phyloP scores from a whole-genome alignment of 106 monocot genomes.

The Amphibolis antarctica region DNA sequence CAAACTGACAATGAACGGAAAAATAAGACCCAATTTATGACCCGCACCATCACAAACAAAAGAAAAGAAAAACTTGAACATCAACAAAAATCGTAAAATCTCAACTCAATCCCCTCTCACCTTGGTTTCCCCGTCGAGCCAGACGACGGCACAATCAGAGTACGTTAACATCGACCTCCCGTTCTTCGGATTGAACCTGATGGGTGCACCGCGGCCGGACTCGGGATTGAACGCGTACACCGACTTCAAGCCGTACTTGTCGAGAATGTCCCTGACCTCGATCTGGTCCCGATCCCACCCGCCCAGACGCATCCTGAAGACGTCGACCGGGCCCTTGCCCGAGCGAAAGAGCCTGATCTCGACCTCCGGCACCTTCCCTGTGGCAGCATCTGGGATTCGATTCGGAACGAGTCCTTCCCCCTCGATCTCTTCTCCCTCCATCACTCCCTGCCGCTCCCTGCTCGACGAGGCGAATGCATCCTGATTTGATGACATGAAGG shows the following conservation, averaged over 20 bases:
- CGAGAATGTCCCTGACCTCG: slow-evolving; percentile 81
- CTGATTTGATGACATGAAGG: no score
- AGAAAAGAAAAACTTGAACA: not conserved
- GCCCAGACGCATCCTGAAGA: slow-evolving; percentile 54
- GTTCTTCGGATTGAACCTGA: slow-evolving; percentile 58
- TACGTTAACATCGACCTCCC: slow-evolving; percentile 82
- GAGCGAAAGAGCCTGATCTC: slow-evolving; percentile 53
- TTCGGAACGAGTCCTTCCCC: not conserved
- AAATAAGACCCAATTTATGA: no score
- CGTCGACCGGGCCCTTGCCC: slow-evolving; percentile 45
- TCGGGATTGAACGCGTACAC: slow-evolving; percentile 51
- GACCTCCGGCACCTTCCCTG: slow-evolving; percentile 39
- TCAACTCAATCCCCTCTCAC: slow-evolving; percentile 13
- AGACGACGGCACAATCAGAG: slow-evolving; percentile 50
- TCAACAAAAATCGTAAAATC: no score
- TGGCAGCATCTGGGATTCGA: not conserved
- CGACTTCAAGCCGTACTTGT: slow-evolving; percentile 58
- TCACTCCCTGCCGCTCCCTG: no score
- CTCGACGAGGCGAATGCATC: no score
- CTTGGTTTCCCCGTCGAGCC: slow-evolving; percentile 87
- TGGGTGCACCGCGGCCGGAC: slow-evolving; percentile 49
- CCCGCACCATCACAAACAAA: no score
- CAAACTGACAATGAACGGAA: no score
- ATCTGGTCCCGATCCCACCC: slow-evolving; percentile 83
- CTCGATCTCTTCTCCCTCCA: no score